Percentiles rank a stretch among this genome's conserved stretches.
Conservation (phyloP, 352 stramenopile species). For the Phytophthora uliginosa region DNA sequence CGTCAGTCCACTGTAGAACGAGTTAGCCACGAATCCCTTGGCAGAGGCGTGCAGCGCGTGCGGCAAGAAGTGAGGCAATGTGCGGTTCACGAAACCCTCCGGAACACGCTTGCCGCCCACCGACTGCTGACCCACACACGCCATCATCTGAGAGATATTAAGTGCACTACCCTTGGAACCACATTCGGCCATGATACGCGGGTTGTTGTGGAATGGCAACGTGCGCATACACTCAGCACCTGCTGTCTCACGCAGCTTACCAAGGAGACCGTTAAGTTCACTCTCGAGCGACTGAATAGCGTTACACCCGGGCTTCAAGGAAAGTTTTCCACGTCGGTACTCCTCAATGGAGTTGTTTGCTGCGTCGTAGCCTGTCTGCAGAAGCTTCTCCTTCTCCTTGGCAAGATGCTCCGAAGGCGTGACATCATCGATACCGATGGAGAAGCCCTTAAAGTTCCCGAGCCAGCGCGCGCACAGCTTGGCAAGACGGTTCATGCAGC, state of each 20-base stretch:
- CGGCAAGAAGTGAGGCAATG: constrained; percentile 97
- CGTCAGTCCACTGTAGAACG: constrained; percentile 99
- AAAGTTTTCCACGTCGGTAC: constrained; percentile 96
- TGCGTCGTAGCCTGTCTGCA: constrained; percentile 88
- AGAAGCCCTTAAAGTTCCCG: constrained; percentile 98
- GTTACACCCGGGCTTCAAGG: constrained; percentile 97
- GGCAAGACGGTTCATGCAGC: constrained; percentile 98
- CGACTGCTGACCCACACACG: constrained; percentile 99
- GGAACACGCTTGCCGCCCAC: constrained; percentile 99
- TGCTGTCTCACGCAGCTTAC: constrained; percentile 97
- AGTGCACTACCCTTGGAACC: constrained; percentile 99
- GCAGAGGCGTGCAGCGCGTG: constrained; percentile 96
- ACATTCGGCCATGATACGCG: constrained; percentile 99
- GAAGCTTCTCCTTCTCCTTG: constrained; percentile 95
- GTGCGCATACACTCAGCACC: constrained; percentile 98
- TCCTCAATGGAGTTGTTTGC: constrained; percentile 94
- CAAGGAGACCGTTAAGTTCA: constrained; percentile 98
- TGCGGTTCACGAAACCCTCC: constrained; percentile 99
- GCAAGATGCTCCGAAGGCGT: constrained; percentile 96
- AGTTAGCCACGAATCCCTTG: constrained; percentile 99
- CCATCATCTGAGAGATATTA: constrained; percentile 99
- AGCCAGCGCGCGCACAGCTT: constrained; percentile 99
- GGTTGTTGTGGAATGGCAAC: constrained; percentile 98
- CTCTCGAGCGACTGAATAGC: constrained; percentile 98
- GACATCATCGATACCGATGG: constrained; percentile 99